A percentile compares a stretch with the other conserved stretches of the same genome.
These are phyloP conservation scores for Aureobasidium subglaciale DNA, from an alignment of 2,329 filamentous ascomycete genomes.

Conservation along the genomic window DNA sequence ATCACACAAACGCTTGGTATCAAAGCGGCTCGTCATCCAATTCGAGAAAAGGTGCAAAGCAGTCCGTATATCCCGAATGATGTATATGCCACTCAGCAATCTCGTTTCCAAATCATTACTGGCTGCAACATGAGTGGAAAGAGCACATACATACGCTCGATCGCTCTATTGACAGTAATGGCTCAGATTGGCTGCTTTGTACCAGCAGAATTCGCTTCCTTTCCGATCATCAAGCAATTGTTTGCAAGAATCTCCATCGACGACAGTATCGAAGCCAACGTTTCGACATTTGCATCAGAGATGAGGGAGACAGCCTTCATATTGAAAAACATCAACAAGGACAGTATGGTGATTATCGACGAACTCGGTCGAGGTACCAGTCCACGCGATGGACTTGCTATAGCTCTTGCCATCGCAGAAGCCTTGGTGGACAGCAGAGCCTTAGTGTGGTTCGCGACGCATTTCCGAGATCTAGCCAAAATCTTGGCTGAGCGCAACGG, in stretches of 20 bases:
- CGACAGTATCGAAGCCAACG: constrained; percentile 80
- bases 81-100: constrained; percentile 72
- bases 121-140: constrained; percentile 99
- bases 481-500: constrained; percentile 69
- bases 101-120: constrained; percentile 86
- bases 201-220: constrained; percentile 73
- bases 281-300: constrained; percentile 88
- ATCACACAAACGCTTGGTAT: constrained; percentile 63
- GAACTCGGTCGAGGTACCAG: constrained; percentile 78
- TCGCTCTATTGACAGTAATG: constrained; percentile 84
- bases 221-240: constrained; percentile 72
- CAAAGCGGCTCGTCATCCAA: constrained; percentile 68
- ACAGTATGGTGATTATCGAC: constrained; percentile 66
- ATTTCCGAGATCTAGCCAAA: constrained; percentile 75
- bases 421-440: constrained; percentile 71
- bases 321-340: constrained; percentile 68
- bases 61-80: constrained; percentile 79
- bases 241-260: constrained; percentile 84
- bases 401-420: constrained; percentile 85
- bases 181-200: constrained; percentile 89
- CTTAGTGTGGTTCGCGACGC: constrained; percentile 86
- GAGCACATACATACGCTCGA: constrained; percentile 83
- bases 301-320: constrained; percentile 97
- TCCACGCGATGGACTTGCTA: constrained; percentile 77
- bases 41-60: constrained; percentile 64